Evolutionary conservation across 345 rosid species (phyloP).

Genomic region (Citrus hindsii): DNA sequence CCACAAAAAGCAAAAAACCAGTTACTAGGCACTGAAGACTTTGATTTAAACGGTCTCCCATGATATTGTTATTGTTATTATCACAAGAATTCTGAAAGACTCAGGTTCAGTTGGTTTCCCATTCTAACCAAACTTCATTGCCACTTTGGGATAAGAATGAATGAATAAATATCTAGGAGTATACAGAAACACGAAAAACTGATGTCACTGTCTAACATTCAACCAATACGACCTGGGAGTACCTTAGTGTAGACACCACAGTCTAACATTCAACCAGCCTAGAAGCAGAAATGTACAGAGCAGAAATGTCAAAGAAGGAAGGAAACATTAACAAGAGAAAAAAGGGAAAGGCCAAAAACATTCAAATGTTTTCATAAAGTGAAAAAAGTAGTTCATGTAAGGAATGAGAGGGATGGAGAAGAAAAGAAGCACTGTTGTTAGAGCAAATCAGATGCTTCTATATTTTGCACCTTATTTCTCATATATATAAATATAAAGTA

Average conservation of each 20-base stretch:
- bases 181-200: background rate
- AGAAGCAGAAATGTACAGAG: background rate
- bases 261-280: no score
- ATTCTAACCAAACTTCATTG: conserved; percentile 7
- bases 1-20: background rate
- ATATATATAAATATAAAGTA: background rate
- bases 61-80: background rate
- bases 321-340: background rate
- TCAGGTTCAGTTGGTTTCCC: background rate
- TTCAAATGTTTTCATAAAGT: background rate
- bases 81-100: background rate
- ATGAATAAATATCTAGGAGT: background rate
- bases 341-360: background rate
- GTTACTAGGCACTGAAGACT: background rate
- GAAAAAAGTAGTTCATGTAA: background rate
- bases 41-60: background rate
- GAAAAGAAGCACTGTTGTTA: no score
- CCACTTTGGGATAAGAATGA: background rate
- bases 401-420: background rate
- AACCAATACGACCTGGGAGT: no score
- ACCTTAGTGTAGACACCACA: no score
- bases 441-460: background rate
- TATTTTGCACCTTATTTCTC: background rate
- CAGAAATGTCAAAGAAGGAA: background rate
- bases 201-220: no score